Conservation (phyloP, 2,329 filamentous ascomycete species). For the Pyrenophora seminiperda region DNA sequence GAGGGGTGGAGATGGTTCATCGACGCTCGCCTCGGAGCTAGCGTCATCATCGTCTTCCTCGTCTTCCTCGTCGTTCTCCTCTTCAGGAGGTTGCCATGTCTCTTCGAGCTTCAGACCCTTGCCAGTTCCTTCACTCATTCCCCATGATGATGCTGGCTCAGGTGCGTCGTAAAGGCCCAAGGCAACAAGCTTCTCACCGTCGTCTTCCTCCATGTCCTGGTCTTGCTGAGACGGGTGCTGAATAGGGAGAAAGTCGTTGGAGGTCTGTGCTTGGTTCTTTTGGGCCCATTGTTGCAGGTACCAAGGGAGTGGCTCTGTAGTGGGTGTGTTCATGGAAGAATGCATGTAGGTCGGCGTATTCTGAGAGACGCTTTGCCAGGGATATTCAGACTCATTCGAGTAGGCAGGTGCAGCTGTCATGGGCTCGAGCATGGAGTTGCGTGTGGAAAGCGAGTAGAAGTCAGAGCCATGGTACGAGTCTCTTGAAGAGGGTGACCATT, state of each 20-base stretch:
- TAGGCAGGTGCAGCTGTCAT: conserved; percentile 20
- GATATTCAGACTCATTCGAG: conserved; percentile 28
- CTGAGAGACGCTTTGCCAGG: conserved; percentile 36
- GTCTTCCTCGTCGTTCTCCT: conserved; percentile 53
- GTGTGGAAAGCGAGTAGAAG: conserved; percentile 44
- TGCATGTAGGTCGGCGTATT: conserved; percentile 30
- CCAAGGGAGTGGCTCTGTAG: conserved; percentile 42
- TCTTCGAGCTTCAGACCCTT: conserved; percentile 83
- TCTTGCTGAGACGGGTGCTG: conserved; percentile 55
- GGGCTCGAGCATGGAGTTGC: conserved; percentile 39
- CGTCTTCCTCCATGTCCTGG: conserved; percentile 60
- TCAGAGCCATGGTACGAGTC: conserved; percentile 40
- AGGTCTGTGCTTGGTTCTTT: conserved; percentile 39
- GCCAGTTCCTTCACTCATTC: conserved; percentile 58
- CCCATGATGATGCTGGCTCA: conserved; percentile 63
- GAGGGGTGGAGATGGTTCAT: conserved; percentile 44
- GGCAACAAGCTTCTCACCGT: conserved; percentile 76
- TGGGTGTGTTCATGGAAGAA: conserved; percentile 40
- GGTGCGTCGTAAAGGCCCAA: conserved; percentile 81
- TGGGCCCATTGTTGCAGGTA: conserved; percentile 47
- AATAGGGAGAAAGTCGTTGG: conserved; percentile 57
- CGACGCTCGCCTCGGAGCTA: conserved; percentile 51
- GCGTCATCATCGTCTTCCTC: conserved; percentile 57
- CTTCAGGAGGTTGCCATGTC: conserved; percentile 70
- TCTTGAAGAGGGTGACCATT: conserved; percentile 29